phyloP scores from a whole-genome alignment of 306 rosid species.

The Carpinus viminea region DNA sequence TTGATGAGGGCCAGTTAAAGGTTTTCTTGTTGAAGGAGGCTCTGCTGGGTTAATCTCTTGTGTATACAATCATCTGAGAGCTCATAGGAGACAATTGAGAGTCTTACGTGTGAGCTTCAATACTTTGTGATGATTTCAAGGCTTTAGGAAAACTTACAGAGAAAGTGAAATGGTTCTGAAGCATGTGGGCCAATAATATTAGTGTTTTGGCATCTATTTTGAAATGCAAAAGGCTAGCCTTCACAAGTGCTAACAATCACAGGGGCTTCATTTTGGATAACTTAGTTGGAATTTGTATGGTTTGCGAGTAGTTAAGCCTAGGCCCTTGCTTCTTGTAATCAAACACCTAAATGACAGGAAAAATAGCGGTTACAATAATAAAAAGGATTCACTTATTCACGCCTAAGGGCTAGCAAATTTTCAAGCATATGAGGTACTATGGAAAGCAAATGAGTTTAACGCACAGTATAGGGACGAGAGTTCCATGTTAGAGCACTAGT shows the following conservation, averaged over 20 bases:
- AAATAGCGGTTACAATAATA: neutral
- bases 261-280: neutral
- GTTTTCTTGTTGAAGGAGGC: neutral
- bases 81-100: neutral
- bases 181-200: neutral
- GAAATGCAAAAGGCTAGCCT: neutral
- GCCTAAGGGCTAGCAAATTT: neutral
- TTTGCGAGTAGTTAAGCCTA: neutral
- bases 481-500: neutral
- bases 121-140: neutral
- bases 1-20: neutral
- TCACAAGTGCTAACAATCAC: neutral
- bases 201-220: neutral
- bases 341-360: neutral
- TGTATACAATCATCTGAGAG: neutral
- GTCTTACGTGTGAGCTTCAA: neutral
- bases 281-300: neutral
- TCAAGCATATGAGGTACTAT: neutral
- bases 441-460: neutral
- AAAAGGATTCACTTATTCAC: neutral
- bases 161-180: neutral
- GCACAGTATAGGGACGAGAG: neutral
- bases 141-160: too few relatives aligned
- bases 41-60: neutral
- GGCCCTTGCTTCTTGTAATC: neutral